Conservation (phyloP, 805 yeast species). For the Myxozyma nipponensis region DNA sequence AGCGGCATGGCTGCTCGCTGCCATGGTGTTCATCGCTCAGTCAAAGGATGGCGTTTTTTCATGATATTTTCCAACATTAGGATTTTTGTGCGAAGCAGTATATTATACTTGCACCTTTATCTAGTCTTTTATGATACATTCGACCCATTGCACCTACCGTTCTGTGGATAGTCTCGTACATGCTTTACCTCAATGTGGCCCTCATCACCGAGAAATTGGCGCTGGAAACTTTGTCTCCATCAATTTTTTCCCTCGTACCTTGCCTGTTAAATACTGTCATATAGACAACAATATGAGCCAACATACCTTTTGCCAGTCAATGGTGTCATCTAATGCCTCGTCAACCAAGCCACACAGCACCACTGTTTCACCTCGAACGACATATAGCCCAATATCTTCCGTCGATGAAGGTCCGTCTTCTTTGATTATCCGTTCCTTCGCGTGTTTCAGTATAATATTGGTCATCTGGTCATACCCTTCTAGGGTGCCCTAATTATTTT, state of each 20-base stretch:
- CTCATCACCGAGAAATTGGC: background rate
- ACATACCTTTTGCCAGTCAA: conserved; percentile 31
- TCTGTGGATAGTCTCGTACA: too few relatives aligned
- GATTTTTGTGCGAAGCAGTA: background rate
- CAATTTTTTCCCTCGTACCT: conserved; percentile 24
- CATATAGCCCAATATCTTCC: conserved; percentile 29
- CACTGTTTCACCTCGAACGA: conserved; percentile 31
- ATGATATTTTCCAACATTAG: background rate
- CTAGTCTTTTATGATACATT: background rate
- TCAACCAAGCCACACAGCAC: conserved; percentile 32
- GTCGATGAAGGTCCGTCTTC: conserved; percentile 29
- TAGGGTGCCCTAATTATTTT: conserved; percentile 28
- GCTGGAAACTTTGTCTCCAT: conserved; percentile 9
- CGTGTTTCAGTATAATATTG: conserved; percentile 25
- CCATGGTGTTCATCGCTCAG: too few relatives aligned
- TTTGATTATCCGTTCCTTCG: conserved; percentile 29
- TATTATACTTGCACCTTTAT: background rate
- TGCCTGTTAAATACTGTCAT: background rate
- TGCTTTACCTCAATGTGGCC: too few relatives aligned
- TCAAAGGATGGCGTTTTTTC: background rate
- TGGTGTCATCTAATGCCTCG: conserved; percentile 25
- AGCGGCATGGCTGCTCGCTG: too few relatives aligned
- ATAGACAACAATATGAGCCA: background rate
- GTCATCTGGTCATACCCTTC: conserved; percentile 33
- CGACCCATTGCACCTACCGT: background rate